These are phyloP conservation scores for Botrytis paeoniae DNA, from an alignment of 2,329 filamentous ascomycete genomes.

Conservation along the genomic window DNA sequence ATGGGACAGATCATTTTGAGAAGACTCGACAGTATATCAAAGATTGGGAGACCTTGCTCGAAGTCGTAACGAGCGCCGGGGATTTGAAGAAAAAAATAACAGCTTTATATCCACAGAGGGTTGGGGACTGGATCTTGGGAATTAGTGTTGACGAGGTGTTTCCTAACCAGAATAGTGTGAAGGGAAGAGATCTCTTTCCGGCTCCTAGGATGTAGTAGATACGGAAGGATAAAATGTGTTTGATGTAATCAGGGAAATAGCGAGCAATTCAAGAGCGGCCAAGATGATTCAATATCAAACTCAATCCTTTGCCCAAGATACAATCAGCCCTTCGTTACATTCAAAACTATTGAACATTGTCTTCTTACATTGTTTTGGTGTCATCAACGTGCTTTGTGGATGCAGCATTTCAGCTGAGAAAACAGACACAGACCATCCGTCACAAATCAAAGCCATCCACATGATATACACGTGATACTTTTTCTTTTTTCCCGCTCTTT, in stretches of 20 bases:
- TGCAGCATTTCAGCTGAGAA: neutral
- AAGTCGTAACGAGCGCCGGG: neutral
- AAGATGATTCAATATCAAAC: neutral
- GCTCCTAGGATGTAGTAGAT: neutral
- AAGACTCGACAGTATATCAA: slow-evolving; percentile 33
- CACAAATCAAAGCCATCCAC: neutral
- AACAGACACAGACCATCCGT: neutral
- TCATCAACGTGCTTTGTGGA: neutral
- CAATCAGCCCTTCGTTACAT: too few species aligned
- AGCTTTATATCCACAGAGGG: slow-evolving; percentile 1
- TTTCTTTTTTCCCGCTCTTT: neutral
- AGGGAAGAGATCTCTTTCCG: slow-evolving; percentile 6
- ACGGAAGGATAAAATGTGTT: neutral
- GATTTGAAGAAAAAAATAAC: neutral
- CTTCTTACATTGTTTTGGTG: neutral
- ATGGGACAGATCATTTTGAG: slow-evolving; percentile 32
- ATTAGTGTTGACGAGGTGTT: neutral
- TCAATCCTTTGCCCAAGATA: neutral
- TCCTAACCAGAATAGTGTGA: neutral
- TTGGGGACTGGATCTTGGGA: slow-evolving; percentile 6
- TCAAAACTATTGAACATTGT: neutral
- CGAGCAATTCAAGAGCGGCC: neutral
- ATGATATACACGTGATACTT: neutral
- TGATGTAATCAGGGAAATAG: too few species aligned
- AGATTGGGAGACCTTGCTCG: slow-evolving; percentile 17